A percentile compares a stretch with the other conserved stretches of the same genome.
Conservation (phyloP, 768 basidiomycete genomes). For the Mycena olivaceomarginata region DNA sequence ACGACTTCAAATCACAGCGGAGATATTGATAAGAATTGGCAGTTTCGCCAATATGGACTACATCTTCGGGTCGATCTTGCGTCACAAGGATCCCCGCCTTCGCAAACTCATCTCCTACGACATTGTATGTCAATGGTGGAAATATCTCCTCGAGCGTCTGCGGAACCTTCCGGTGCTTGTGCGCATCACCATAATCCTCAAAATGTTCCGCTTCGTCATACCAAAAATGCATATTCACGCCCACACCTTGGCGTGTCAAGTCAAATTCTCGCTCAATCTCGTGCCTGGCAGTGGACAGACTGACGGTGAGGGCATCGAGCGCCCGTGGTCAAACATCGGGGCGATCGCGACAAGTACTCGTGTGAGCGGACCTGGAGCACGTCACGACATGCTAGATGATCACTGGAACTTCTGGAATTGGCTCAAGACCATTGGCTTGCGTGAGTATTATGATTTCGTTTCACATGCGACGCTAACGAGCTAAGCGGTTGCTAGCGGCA, state of each 20-base stretch:
- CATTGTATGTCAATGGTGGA: no score
- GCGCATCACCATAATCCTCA: no score
- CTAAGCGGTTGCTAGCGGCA: no score
- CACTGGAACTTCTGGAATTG: conserved; percentile 55
- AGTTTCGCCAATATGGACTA: no score
- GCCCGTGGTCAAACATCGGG: background rate
- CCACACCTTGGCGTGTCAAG: background rate
- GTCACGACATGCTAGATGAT: background rate
- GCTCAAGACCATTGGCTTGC: conserved; percentile 49
- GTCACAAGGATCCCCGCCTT: no score
- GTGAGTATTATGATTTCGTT: conserved; percentile 40
- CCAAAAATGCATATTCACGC: conserved; percentile 3
- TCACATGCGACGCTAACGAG: no score
- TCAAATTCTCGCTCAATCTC: background rate
- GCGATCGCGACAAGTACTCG: background rate
- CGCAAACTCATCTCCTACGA: no score
- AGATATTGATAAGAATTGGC: no score
- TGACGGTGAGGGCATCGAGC: background rate
- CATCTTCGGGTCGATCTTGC: no score
- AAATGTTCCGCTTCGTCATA: background rate
- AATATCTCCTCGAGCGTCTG: no score
- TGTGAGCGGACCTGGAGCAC: background rate
- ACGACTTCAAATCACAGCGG: no score
- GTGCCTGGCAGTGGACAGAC: background rate
- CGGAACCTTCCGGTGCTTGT: no score